phyloP scores from a whole-genome alignment of 129 eudicot species.

The Ambrosia trifida region DNA sequence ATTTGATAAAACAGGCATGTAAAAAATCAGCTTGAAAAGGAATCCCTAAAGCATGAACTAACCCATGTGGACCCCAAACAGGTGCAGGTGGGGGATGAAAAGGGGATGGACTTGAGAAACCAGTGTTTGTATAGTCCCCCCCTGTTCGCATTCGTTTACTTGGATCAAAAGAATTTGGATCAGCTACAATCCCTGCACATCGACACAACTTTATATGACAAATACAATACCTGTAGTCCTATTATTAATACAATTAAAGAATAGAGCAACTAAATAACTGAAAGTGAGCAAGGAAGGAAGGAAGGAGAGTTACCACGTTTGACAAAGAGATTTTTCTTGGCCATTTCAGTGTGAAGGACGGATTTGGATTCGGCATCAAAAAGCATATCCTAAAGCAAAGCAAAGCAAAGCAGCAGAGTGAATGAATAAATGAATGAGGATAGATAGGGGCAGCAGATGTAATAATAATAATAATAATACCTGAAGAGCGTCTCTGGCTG shows the following conservation, averaged over 20 bases:
- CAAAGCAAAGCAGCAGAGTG: background rate
- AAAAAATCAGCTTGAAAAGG: slow-evolving; percentile 17
- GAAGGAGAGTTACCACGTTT: slow-evolving; percentile 65
- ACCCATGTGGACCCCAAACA: slow-evolving; percentile 98
- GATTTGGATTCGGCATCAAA: slow-evolving; percentile 88
- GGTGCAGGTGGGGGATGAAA: slow-evolving; percentile 94
- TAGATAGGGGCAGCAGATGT: slow-evolving; percentile 9
- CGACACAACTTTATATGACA: background rate
- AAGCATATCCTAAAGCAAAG: slow-evolving; percentile 64
- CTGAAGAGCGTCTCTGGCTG: slow-evolving; percentile 94
- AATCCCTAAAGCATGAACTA: slow-evolving; percentile 15
- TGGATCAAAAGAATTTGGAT: slow-evolving; percentile 86
- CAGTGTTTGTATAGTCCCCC: slow-evolving; percentile 89
- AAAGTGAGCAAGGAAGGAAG: too few relatives aligned
- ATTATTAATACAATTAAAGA: background rate
- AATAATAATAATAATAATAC: too few relatives aligned
- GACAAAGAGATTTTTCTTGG: slow-evolving; percentile 91
- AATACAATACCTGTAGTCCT: background rate
- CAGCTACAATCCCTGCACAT: slow-evolving; percentile 80
- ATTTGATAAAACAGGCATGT: background rate
- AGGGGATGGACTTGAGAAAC: slow-evolving; percentile 84
- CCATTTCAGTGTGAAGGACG: slow-evolving; percentile 89
- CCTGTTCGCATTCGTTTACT: slow-evolving; percentile 92
- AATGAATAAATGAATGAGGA: too few relatives aligned
- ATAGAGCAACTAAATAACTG: too few relatives aligned